Evolutionary conservation across 805 yeast genomes (phyloP).

Genomic region (Wickerhamiella parazyma): DNA sequence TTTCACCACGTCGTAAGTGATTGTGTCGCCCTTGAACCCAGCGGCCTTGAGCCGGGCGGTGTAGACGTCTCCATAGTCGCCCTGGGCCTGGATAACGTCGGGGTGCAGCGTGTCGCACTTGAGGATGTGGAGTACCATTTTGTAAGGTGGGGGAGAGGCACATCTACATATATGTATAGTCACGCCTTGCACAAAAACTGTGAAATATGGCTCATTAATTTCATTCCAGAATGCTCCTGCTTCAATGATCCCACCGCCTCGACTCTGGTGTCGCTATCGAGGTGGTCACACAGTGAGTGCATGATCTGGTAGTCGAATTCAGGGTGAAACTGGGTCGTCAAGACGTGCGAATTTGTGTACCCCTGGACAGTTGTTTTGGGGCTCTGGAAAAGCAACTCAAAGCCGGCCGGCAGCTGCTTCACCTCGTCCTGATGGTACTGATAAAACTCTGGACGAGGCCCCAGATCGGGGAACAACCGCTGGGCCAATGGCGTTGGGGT

Average conservation of each 20-base stretch:
- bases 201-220: not conserved
- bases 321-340: slow-evolving; percentile 84
- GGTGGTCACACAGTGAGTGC: not conserved
- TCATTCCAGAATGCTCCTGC: not conserved
- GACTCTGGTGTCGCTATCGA: not conserved
- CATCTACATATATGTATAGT: too few species aligned
- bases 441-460: slow-evolving; percentile 23
- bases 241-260: not conserved
- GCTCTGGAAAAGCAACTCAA: slow-evolving; percentile 28
- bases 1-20: slow-evolving; percentile 21
- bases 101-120: slow-evolving; percentile 26
- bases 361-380: slow-evolving; percentile 24
- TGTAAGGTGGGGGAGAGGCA: too few species aligned
- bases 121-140: slow-evolving; percentile 22
- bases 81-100: slow-evolving; percentile 18
- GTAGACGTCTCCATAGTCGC: slow-evolving; percentile 26
- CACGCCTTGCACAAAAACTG: not conserved
- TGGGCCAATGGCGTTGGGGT: slow-evolving; percentile 32
- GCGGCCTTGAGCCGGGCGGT: slow-evolving; percentile 20
- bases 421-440: slow-evolving; percentile 51
- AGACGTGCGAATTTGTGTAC: slow-evolving; percentile 33
- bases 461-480: slow-evolving; percentile 25
- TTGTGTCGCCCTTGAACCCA: slow-evolving; percentile 16
- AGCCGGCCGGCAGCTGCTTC: slow-evolving; percentile 29
- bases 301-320: slow-evolving; percentile 40